Conservation (phyloP, 345 rosid genomes). For the Populus nigra region DNA sequence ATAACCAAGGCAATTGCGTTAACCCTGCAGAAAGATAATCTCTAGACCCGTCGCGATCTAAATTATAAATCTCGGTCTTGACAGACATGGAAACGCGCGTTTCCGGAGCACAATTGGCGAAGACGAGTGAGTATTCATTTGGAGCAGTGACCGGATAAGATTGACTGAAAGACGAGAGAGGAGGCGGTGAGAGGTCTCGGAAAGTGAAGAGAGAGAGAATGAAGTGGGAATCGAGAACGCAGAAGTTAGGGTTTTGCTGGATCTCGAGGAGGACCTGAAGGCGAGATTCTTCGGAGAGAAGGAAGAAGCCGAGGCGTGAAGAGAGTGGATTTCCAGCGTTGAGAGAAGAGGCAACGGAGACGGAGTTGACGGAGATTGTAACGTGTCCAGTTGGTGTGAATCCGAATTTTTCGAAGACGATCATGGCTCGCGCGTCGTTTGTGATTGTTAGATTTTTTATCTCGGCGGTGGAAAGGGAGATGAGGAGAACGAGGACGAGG, state of each 20-base stretch:
- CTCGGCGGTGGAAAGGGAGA: slow-evolving; percentile 15
- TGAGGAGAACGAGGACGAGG: slow-evolving; percentile 17
- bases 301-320: slow-evolving; percentile 87
- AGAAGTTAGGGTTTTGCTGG: slow-evolving; percentile 71
- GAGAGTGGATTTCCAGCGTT: slow-evolving; percentile 49
- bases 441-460: slow-evolving; percentile 49
- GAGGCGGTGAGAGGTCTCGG: slow-evolving; percentile 81
- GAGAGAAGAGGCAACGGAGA: slow-evolving; percentile 51
- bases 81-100: slow-evolving; percentile 81
- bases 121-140: slow-evolving; percentile 81
- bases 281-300: slow-evolving; percentile 84
- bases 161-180: slow-evolving; percentile 52
- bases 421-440: slow-evolving; percentile 80
- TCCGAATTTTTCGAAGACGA: slow-evolving; percentile 93
- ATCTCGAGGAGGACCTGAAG: slow-evolving; percentile 78
- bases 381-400: slow-evolving; percentile 86
- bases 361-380: slow-evolving; percentile 55
- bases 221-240: slow-evolving; percentile 80
- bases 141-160: slow-evolving; percentile 68
- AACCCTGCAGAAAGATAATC: slow-evolving; percentile 80
- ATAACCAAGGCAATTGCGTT: slow-evolving; percentile 71
- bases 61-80: slow-evolving; percentile 65
- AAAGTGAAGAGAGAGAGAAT: slow-evolving; percentile 61
- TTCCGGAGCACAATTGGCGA: slow-evolving; percentile 83
- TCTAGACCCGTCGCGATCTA: slow-evolving; percentile 52